These are phyloP conservation scores for Orbilia blumenaviensis DNA, from an alignment of 2,329 filamentous ascomycete genomes.

Conservation along the genomic window DNA sequence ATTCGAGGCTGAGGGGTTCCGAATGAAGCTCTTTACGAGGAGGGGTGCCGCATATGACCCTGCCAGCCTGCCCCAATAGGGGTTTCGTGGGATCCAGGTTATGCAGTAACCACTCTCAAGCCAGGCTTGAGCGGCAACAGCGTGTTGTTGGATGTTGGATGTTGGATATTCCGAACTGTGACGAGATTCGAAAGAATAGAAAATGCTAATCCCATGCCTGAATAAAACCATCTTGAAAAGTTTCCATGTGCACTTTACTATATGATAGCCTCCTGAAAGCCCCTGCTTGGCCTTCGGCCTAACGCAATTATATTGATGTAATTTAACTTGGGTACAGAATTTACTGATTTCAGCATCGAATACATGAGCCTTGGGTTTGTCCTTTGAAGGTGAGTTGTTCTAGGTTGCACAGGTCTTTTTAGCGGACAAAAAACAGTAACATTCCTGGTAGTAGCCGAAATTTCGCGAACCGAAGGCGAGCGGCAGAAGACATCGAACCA, in stretches of 20 bases:
- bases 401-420: not conserved
- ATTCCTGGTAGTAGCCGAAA: not conserved
- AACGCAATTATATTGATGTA: not conserved
- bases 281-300: too few species aligned
- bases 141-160: slow-evolving; percentile 24
- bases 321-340: not conserved
- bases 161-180: slow-evolving; percentile 3
- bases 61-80: not conserved
- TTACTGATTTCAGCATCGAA: too few species aligned
- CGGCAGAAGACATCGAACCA: too few species aligned
- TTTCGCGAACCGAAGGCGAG: not conserved
- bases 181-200: too few species aligned
- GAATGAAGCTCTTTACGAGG: not conserved
- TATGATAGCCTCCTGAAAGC: too few species aligned
- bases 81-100: not conserved
- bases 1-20: not conserved
- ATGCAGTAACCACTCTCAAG: too few species aligned
- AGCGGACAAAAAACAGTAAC: not conserved
- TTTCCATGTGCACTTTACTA: too few species aligned
- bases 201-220: too few species aligned
- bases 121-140: not conserved
- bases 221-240: too few species aligned
- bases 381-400: not conserved
- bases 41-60: not conserved
- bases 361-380: not conserved